Conservation (phyloP, 2,329 filamentous ascomycete genomes). For the Plenodomus tracheiphilus region DNA sequence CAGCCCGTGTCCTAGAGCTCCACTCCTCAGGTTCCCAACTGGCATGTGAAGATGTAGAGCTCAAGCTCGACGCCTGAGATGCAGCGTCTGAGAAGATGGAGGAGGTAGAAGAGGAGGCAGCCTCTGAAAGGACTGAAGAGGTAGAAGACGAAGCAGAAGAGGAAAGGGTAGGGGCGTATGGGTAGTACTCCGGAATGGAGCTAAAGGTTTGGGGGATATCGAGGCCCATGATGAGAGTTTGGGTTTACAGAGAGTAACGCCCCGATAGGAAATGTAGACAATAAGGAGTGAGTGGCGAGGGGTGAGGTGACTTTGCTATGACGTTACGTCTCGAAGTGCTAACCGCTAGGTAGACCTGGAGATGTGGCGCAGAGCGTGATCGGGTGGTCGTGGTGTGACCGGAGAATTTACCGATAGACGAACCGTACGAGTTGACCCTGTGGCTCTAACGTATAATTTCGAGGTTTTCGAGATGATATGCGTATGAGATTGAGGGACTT, state of each 20-base stretch:
- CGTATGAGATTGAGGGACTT: conserved; percentile 26
- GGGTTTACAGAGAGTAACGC: conserved; percentile 24
- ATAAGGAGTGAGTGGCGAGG: conserved; percentile 41
- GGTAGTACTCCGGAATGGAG: conserved; percentile 48
- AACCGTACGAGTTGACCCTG: conserved; percentile 42
- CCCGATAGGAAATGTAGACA: conserved; percentile 22
- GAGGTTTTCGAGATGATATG: conserved; percentile 22
- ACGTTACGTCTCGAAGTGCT: conserved; percentile 42
- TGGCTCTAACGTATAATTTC: conserved; percentile 41
- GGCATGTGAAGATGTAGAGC: conserved; percentile 63
- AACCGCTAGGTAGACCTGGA: conserved; percentile 41
- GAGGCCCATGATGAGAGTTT: conserved; percentile 44
- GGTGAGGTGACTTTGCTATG: conserved; percentile 34
- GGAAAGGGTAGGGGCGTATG: conserved; percentile 72
- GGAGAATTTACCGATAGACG: conserved; percentile 44
- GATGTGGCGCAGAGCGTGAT: conserved; percentile 37
- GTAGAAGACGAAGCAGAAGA: conserved; percentile 77
- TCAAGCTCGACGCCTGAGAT: conserved; percentile 71
- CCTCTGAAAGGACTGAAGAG: conserved; percentile 72
- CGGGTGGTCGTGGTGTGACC: conserved; percentile 47
- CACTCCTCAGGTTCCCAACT: conserved; percentile 50
- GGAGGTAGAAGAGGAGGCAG: conserved; percentile 61
- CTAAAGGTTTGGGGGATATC: conserved; percentile 40
- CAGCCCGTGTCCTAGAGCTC: conserved; percentile 29
- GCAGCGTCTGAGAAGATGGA: conserved; percentile 73